Evolutionary conservation across 1,284 basidiomycete species (phyloP).

Genomic region (Neotropicomus parvogracilis): DNA sequence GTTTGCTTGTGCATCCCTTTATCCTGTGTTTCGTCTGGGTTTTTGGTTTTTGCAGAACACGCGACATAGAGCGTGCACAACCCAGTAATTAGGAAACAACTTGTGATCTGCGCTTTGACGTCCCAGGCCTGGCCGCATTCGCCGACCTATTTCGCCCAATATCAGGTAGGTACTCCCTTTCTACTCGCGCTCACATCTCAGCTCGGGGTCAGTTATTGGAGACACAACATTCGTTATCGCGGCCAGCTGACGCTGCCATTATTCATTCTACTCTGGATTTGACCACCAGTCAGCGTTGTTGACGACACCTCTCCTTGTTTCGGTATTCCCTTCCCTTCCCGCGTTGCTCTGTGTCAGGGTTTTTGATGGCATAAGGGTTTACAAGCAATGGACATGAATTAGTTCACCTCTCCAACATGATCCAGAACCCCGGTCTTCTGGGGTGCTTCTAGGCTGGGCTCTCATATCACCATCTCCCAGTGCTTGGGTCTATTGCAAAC

Average conservation of each 20-base stretch:
- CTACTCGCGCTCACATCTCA: conserved; percentile 1
- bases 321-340: conserved; percentile 53
- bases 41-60: conserved; percentile 53
- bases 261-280: conserved; percentile 6
- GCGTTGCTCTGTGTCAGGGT: conserved; percentile 39
- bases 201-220: conserved; percentile 63
- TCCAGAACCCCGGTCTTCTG: conserved; percentile 60
- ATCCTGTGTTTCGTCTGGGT: conserved; percentile 39
- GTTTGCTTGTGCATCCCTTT: conserved; percentile 18
- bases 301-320: conserved; percentile 59
- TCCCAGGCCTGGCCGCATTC: conserved; percentile 63
- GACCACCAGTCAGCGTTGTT: conserved; percentile 69
- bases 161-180: conserved; percentile 46
- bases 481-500: conserved; percentile 68
- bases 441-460: conserved; percentile 53
- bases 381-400: neutral
- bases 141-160: conserved; percentile 72
- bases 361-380: conserved; percentile 57
- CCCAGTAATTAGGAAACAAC: conserved; percentile 71
- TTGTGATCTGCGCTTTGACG: conserved; percentile 64
- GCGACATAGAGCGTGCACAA: conserved; percentile 40
- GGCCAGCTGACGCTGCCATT: conserved; percentile 42
- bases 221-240: conserved; percentile 76
- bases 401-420: conserved; percentile 10
- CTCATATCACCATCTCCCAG: conserved; percentile 60